Conservation (phyloP, 2,329 filamentous ascomycete species). For the Fusarium xylarioides region DNA sequence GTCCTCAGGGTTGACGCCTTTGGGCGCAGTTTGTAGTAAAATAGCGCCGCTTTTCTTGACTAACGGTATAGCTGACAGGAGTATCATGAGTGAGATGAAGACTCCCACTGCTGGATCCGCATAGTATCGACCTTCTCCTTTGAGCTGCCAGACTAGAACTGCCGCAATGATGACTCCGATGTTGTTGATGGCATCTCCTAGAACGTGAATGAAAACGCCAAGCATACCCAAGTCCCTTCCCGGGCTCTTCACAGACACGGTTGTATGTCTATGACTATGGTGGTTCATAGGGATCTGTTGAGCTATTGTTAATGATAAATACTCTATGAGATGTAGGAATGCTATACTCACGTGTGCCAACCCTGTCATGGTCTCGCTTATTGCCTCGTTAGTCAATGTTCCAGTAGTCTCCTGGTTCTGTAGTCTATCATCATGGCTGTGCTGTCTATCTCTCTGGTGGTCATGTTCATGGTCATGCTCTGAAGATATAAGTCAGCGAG, state of each 20-base stretch:
- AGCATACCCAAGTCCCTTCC: constrained; percentile 74
- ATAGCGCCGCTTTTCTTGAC: constrained; percentile 71
- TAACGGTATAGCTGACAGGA: constrained; percentile 70
- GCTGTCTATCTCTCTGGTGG: constrained; percentile 44
- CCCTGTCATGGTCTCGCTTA: constrained; percentile 22
- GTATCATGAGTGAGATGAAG: constrained; percentile 77
- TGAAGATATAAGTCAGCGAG: constrained; percentile 11
- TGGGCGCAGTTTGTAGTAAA: constrained; percentile 72
- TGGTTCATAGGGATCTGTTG: constrained; percentile 47
- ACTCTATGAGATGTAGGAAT: not conserved
- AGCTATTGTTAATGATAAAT: constrained; percentile 17
- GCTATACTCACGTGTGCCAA: constrained; percentile 26
- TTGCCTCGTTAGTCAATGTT: constrained; percentile 4
- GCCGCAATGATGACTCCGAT: constrained; percentile 77
- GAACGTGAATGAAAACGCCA: constrained; percentile 74
- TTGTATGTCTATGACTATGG: constrained; percentile 59
- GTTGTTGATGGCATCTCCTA: constrained; percentile 80
- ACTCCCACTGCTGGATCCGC: constrained; percentile 76
- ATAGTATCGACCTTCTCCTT: constrained; percentile 69
- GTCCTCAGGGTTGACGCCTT: constrained; percentile 66
- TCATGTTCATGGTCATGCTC: constrained; percentile 52
- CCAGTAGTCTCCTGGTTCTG: constrained; percentile 11
- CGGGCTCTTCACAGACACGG: constrained; percentile 41
- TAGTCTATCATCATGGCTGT: not conserved
- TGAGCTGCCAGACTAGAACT: constrained; percentile 72